These are phyloP conservation scores for Angophora floribunda DNA, from an alignment of 345 rosid genomes.

Conservation along the genomic window DNA sequence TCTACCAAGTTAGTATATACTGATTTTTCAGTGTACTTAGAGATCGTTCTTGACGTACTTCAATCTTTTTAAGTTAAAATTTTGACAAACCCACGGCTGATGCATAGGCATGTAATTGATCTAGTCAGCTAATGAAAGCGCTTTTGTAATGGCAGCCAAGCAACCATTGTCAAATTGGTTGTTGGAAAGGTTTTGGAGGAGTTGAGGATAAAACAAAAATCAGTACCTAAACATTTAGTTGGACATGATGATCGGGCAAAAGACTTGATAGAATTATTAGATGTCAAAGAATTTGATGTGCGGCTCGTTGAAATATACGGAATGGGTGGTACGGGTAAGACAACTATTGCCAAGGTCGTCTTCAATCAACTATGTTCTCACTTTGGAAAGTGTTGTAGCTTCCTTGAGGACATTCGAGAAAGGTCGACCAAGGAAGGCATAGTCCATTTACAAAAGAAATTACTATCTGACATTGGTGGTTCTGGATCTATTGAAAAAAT, in stretches of 20 bases:
- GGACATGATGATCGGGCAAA: neutral
- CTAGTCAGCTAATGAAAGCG: neutral
- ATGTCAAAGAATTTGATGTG: neutral
- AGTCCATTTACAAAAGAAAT: accelerated
- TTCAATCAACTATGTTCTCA: neutral
- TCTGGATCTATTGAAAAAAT: accelerated
- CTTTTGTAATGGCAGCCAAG: neutral
- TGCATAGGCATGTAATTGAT: neutral
- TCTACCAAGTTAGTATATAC: neutral
- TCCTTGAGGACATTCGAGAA: neutral
- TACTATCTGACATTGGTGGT: neutral
- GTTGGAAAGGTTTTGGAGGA: neutral
- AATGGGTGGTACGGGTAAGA: neutral
- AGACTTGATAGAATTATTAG: neutral
- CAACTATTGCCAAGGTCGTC: neutral
- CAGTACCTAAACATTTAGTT: neutral
- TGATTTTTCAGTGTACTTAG: neutral
- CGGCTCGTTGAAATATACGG: neutral
- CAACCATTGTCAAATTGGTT: neutral
- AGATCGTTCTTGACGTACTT: neutral
- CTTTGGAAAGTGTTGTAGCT: neutral
- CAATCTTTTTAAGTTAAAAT: neutral
- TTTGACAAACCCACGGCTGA: neutral
- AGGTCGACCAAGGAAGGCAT: neutral
- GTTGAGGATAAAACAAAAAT: neutral